Percentiles rank a stretch among this genome's conserved stretches.
phyloP scores from a whole-genome alignment of 768 basidiomycete genomes.

The Suillus weaverae region DNA sequence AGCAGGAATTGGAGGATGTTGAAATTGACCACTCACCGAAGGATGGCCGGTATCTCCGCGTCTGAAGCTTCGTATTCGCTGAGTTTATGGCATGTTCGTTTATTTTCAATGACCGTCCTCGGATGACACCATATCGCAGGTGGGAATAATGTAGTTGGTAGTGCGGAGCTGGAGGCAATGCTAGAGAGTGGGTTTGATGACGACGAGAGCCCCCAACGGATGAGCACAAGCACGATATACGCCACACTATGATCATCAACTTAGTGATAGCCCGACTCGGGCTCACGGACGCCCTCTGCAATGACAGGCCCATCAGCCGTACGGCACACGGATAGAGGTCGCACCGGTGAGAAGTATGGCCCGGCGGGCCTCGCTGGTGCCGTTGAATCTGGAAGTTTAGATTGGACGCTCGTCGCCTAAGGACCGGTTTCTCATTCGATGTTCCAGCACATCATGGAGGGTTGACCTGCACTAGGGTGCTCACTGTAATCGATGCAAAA shows the following conservation, averaged over 20 bases:
- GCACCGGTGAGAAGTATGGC: constrained; percentile 41
- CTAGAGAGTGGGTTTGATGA: constrained; percentile 89
- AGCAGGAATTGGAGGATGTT: neutral
- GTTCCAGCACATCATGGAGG: neutral
- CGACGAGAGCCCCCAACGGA: constrained; percentile 41
- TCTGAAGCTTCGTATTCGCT: too few species aligned
- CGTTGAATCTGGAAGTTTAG: constrained; percentile 46
- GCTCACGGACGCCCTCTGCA: constrained; percentile 27
- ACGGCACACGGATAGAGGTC: constrained; percentile 37
- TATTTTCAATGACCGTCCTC: too few species aligned
- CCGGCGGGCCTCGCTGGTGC: constrained; percentile 54
- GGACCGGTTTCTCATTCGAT: constrained; percentile 19
- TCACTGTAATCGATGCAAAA: too few species aligned
- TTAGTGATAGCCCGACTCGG: constrained; percentile 52
- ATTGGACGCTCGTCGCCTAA: neutral
- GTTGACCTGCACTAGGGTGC: too few species aligned
- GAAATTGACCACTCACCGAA: neutral
- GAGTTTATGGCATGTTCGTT: too few species aligned
- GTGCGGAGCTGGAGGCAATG: constrained; percentile 86
- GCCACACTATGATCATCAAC: constrained; percentile 52
- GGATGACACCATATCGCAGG: neutral
- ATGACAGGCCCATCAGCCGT: constrained; percentile 26
- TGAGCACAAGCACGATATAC: constrained; percentile 34
- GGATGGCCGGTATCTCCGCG: neutral
- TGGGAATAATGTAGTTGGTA: constrained; percentile 52